Evolutionary conservation across 306 rosid genomes (phyloP).

Genomic region (Dicorynia guianensis): DNA sequence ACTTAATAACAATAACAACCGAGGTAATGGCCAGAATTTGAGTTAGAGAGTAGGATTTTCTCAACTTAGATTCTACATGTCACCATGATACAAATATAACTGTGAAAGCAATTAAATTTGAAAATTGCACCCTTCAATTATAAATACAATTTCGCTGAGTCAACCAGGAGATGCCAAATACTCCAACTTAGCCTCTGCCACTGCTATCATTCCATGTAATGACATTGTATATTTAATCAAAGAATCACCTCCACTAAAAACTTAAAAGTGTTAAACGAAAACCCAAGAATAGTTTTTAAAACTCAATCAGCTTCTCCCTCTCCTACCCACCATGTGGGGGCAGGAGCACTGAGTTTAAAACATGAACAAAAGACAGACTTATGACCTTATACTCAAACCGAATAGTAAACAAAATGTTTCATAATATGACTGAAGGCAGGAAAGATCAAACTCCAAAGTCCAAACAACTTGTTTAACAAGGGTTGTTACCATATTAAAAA

Average conservation of each 20-base stretch:
- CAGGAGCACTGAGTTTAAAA: not conserved
- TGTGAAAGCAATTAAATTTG: not conserved
- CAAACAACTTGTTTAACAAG: not conserved
- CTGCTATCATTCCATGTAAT: slow-evolving; percentile 1
- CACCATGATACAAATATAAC: slow-evolving; percentile 11
- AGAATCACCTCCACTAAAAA: slow-evolving; percentile 13
- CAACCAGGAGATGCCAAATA: slow-evolving; percentile 15
- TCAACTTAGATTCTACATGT: slow-evolving; percentile 7
- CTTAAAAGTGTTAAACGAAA: slow-evolving; percentile 10
- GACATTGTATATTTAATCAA: slow-evolving; percentile 4
- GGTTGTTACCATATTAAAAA: not conserved
- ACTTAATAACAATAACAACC: slow-evolving; percentile 17
- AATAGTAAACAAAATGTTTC: no score
- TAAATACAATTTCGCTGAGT: not conserved
- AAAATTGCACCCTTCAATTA: not conserved
- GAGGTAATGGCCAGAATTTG: slow-evolving; percentile 1
- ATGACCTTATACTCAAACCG: not conserved
- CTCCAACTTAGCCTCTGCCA: slow-evolving; percentile 21
- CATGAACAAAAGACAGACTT: slow-evolving; percentile 10
- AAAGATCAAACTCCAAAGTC: not conserved
- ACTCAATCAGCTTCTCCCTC: not conserved
- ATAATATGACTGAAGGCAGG: no score
- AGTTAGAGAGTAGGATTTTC: not conserved
- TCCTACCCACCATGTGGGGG: not conserved
- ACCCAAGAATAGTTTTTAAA: not conserved